Evolutionary conservation across 257 asterid genomes (phyloP).

Genomic region (Knoxia roxburghii): DNA sequence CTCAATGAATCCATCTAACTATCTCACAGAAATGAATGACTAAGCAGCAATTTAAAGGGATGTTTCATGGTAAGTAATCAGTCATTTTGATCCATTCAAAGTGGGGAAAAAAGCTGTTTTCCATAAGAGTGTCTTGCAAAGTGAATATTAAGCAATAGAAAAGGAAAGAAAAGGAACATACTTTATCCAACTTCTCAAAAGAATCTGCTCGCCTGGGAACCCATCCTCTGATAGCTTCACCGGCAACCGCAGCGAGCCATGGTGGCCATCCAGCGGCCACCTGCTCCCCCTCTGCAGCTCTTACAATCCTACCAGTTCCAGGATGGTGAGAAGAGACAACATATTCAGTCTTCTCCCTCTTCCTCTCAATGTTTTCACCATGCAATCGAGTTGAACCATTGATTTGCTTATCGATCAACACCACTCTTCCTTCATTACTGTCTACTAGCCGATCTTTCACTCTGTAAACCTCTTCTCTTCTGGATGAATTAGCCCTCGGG

Average conservation of each 20-base stretch:
- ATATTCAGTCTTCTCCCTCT: conserved; percentile 58
- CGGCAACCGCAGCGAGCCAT: conserved; percentile 92
- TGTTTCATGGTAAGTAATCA: too few species aligned
- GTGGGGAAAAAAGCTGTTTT: not conserved
- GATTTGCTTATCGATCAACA: conserved; percentile 54
- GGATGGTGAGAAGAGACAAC: conserved; percentile 41
- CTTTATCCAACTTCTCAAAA: conserved; percentile 87
- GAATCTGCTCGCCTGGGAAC: conserved; percentile 88
- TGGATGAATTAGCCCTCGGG: conserved; percentile 46
- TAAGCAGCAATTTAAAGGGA: not conserved
- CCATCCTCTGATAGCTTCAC: conserved; percentile 96
- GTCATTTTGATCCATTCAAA: too few species aligned
- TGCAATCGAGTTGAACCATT: conserved; percentile 57
- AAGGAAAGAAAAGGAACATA: conserved; percentile 26
- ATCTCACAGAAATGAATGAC: not conserved
- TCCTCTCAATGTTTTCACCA: conserved; percentile 56
- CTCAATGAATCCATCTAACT: not conserved
- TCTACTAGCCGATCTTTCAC: conserved; percentile 60
- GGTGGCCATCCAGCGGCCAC: conserved; percentile 98
- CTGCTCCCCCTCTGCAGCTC: conserved; percentile 71
- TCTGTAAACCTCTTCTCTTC: conserved; percentile 53
- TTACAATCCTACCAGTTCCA: conserved; percentile 44
- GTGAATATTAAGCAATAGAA: conserved; percentile 1
- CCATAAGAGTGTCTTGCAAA: not conserved
- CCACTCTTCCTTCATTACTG: conserved; percentile 48